phyloP scores from a whole-genome alignment of 805 yeast genomes.

The Naumovozyma baii region DNA sequence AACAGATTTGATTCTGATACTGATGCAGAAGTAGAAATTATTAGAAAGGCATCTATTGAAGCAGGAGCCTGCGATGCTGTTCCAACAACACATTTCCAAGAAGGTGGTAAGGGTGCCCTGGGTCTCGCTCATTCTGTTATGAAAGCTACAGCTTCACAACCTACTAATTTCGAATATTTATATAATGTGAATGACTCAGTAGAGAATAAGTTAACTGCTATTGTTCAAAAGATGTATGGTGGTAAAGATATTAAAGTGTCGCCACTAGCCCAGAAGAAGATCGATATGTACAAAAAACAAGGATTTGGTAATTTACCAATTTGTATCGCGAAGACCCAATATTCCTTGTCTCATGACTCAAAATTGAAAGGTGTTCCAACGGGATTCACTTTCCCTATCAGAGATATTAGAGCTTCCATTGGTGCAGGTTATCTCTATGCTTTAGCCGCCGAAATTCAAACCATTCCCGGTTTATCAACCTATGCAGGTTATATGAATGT shows the following conservation, averaged over 20 bases:
- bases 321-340: slow-evolving; percentile 96
- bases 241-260: slow-evolving; percentile 76
- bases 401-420: slow-evolving; percentile 86
- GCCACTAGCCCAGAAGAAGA: slow-evolving; percentile 71
- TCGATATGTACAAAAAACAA: slow-evolving; percentile 72
- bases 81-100: slow-evolving; percentile 87
- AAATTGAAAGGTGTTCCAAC: slow-evolving; percentile 88
- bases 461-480: slow-evolving; percentile 95
- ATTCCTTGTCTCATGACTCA: slow-evolving; percentile 91
- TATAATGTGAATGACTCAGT: slow-evolving; percentile 66
- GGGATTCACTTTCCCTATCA: slow-evolving; percentile 86
- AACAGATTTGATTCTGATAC: slow-evolving; percentile 81
- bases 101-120: slow-evolving; percentile 88
- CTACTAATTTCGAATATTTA: slow-evolving; percentile 46
- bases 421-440: slow-evolving; percentile 98
- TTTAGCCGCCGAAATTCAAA: slow-evolving; percentile 91
- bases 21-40: slow-evolving; percentile 66
- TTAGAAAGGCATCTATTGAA: slow-evolving; percentile 66
- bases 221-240: slow-evolving; percentile 88
- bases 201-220: slow-evolving; percentile 67
- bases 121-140: slow-evolving; percentile 77
- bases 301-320: slow-evolving; percentile 88
- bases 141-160: slow-evolving; percentile 51
- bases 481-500: slow-evolving; percentile 96
- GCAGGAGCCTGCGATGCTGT: slow-evolving; percentile 96